These are phyloP conservation scores for Ramaria rubella DNA, from an alignment of 768 basidiomycete genomes.

Conservation along the genomic window DNA sequence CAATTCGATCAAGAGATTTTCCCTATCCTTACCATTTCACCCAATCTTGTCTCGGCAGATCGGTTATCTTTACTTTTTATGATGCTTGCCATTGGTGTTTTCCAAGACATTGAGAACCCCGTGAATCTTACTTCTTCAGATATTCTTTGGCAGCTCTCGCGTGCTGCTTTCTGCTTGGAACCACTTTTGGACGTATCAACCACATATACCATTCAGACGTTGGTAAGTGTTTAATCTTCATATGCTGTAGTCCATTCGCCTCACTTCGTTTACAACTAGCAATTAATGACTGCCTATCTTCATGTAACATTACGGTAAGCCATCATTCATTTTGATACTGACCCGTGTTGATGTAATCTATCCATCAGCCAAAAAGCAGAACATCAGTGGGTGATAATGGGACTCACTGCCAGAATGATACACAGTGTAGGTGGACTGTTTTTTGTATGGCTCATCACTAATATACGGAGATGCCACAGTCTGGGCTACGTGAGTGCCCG, in stretches of 20 bases:
- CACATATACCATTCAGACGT: constrained; percentile 41
- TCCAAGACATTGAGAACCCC: constrained; percentile 35
- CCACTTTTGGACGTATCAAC: constrained; percentile 40
- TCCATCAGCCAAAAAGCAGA: neutral
- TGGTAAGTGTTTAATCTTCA: constrained; percentile 28
- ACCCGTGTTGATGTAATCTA: neutral
- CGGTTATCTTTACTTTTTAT: constrained; percentile 47
- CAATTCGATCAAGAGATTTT: constrained; percentile 43
- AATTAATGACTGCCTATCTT: constrained; percentile 1
- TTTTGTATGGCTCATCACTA: neutral
- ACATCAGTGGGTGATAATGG: neutral
- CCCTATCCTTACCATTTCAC: constrained; percentile 22
- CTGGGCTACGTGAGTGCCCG: neutral
- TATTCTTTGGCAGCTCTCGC: constrained; percentile 40
- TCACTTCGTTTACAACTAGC: neutral
- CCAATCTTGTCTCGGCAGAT: constrained; percentile 38
- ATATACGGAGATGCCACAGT: neutral
- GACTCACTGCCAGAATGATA: neutral
- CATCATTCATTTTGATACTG: neutral
- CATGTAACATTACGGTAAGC: neutral
- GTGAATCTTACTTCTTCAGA: constrained; percentile 28
- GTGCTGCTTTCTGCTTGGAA: constrained; percentile 40
- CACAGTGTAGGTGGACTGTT: neutral
- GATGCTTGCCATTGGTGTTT: constrained; percentile 39
- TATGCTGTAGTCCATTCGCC: constrained; percentile 30